Evolutionary conservation across 257 asterid genomes (phyloP).

Genomic region (Solanum arcanum): DNA sequence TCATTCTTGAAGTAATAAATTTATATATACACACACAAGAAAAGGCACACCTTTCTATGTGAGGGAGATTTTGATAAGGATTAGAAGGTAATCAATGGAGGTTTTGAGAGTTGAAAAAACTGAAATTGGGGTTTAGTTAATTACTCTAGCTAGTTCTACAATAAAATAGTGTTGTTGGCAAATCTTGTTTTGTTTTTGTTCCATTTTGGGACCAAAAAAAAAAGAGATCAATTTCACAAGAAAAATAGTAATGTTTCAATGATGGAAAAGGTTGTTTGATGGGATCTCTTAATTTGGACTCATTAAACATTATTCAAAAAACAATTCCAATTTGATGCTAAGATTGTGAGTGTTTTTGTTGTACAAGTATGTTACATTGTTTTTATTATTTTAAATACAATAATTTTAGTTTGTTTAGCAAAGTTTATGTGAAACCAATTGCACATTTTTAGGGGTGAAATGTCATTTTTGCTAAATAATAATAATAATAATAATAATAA

Average conservation of each 20-base stretch:
- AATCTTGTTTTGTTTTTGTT: not conserved
- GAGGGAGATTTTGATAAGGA: not conserved
- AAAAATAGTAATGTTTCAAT: not conserved
- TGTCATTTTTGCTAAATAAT: not conserved
- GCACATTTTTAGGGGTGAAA: not conserved
- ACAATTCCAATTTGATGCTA: not conserved
- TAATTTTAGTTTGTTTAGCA: not conserved
- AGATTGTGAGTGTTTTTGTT: not conserved
- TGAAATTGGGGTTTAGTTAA: not conserved
- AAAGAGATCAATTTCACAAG: not conserved
- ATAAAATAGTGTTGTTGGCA: not conserved
- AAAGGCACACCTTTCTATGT: not conserved
- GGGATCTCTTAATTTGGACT: not conserved
- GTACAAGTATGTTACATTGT: not conserved
- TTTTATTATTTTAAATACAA: too few relatives aligned
- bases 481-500: too few relatives aligned
- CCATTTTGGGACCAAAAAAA: not conserved
- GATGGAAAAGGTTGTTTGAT: not conserved
- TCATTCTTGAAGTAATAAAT: conserved; percentile 11
- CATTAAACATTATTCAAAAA: not conserved
- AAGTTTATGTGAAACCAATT: not conserved
- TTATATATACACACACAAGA: not conserved
- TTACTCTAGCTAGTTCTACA: not conserved
- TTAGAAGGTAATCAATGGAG: not conserved
- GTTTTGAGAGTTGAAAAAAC: not conserved